Conservation (phyloP, 2,329 filamentous ascomycete species). For the Beauveria sp. region DNA sequence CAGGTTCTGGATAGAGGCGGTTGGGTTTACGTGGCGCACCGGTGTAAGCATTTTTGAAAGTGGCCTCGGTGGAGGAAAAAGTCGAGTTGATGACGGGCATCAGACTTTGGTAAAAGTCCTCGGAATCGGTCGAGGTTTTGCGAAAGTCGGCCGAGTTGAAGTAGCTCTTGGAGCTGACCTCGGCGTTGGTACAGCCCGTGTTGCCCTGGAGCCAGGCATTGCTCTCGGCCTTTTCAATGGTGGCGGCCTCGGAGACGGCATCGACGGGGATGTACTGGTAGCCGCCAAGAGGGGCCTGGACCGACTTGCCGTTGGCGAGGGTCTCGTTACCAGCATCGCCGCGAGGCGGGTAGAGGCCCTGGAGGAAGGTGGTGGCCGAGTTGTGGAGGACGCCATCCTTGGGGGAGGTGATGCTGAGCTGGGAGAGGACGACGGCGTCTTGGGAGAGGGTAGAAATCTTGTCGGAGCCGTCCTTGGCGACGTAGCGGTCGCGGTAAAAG, state of each 20-base stretch:
- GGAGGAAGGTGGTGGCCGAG: slow-evolving; percentile 72
- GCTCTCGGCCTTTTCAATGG: slow-evolving; percentile 47
- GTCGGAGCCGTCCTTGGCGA: slow-evolving; percentile 49
- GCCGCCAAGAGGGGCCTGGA: slow-evolving; percentile 64
- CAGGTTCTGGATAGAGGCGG: neutral
- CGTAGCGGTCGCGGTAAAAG: slow-evolving; percentile 72
- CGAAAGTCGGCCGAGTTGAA: slow-evolving; percentile 40
- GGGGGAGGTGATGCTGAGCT: slow-evolving; percentile 67
- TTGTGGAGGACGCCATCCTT: slow-evolving; percentile 70
- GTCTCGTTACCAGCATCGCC: slow-evolving; percentile 48
- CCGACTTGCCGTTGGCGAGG: slow-evolving; percentile 61
- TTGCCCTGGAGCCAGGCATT: slow-evolving; percentile 51
- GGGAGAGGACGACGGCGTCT: slow-evolving; percentile 58
- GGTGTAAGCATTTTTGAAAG: slow-evolving; percentile 53
- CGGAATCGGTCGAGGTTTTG: slow-evolving; percentile 39
- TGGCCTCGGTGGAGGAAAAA: slow-evolving; percentile 36
- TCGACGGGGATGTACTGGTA: slow-evolving; percentile 80
- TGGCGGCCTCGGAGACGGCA: slow-evolving; percentile 45
- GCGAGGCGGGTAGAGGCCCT: slow-evolving; percentile 74
- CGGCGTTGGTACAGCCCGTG: slow-evolving; percentile 47
- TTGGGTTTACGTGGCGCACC: slow-evolving; percentile 34
- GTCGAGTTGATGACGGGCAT: slow-evolving; percentile 48
- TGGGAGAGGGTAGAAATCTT: slow-evolving; percentile 60
- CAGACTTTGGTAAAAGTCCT: slow-evolving; percentile 50
- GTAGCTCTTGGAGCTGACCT: slow-evolving; percentile 48